Conservation (phyloP, 305 asterid genomes). For the Solanum hybrid region DNA sequence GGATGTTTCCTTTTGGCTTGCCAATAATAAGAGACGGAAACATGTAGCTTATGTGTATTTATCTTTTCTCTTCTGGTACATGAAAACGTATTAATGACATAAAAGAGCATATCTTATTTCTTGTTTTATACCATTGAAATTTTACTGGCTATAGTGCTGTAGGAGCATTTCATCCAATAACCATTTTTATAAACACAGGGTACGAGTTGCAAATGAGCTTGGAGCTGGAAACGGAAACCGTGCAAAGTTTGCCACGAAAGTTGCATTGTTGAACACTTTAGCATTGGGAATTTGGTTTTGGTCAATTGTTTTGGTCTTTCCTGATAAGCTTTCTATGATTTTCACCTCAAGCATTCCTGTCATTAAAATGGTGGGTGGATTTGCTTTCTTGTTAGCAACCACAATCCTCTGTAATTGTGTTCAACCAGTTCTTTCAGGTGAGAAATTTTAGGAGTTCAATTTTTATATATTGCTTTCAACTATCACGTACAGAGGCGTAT, state of each 20-base stretch:
- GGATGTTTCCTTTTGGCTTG: background rate
- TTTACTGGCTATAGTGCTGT: background rate
- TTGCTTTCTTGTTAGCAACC: conserved; percentile 35
- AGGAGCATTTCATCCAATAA: background rate
- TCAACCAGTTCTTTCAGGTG: conserved; percentile 59
- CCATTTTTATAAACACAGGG: conserved; percentile 17
- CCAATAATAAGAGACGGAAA: background rate
- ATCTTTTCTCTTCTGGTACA: background rate
- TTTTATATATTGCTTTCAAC: background rate
- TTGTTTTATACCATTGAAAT: background rate
- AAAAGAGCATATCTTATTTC: background rate
- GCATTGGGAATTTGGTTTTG: conserved; percentile 28
- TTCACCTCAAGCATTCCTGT: conserved; percentile 45
- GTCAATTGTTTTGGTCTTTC: conserved; percentile 22
- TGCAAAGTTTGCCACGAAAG: conserved; percentile 37
- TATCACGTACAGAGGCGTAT: background rate
- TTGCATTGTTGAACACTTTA: conserved; percentile 37
- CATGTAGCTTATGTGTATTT: background rate
- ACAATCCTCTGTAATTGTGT: conserved; percentile 39
- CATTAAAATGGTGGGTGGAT: conserved; percentile 40
- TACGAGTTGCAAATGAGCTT: conserved; percentile 56
- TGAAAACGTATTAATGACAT: background rate
- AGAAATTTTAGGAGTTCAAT: background rate
- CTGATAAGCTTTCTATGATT: conserved; percentile 39
- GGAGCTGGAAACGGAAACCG: conserved; percentile 45